phyloP scores from a whole-genome alignment of 495 filamentous ascomycete genomes.

The Schizothecium vesticola region DNA sequence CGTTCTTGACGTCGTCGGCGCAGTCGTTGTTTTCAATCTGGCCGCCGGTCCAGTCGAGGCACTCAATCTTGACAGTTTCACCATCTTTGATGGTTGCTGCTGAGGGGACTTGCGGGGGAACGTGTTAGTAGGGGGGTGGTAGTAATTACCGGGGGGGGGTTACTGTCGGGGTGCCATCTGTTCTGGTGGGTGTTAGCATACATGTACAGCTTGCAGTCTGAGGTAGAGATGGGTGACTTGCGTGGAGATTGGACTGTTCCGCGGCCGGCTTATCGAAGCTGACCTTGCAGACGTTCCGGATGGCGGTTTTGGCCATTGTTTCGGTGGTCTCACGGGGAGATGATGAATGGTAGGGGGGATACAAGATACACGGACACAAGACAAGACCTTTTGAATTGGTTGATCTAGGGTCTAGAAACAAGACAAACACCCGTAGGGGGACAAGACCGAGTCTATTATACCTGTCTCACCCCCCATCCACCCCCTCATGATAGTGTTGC shows the following conservation, averaged over 20 bases:
- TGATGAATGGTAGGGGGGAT: neutral
- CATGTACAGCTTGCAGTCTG: neutral
- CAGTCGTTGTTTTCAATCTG: constrained; percentile 86
- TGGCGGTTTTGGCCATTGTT: constrained; percentile 32
- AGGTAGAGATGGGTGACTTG: constrained; percentile 42
- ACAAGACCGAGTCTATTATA: neutral
- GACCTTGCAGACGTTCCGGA: constrained; percentile 73
- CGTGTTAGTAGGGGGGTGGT: neutral
- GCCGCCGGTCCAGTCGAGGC: constrained; percentile 83
- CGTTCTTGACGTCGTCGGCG: constrained; percentile 80
- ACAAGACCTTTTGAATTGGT: neutral
- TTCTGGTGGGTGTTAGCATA: constrained; percentile 49
- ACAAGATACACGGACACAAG: too few relatives aligned
- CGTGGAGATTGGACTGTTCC: constrained; percentile 71
- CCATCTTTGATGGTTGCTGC: constrained; percentile 71
- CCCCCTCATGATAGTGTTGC: neutral
- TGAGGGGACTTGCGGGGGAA: constrained; percentile 57
- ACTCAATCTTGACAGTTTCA: constrained; percentile 94
- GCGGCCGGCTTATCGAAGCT: constrained; percentile 70
- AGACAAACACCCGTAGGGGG: neutral
- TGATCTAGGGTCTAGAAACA: neutral
- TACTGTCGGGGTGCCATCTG: constrained; percentile 91
- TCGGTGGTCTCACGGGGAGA: constrained; percentile 1
- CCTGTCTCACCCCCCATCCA: neutral
- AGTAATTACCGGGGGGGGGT: too few relatives aligned